A percentile compares a stretch with the other conserved stretches of the same genome.
Evolutionary conservation across 306 rosid species (phyloP).

Genomic region (Gastrolobium bilobum): DNA sequence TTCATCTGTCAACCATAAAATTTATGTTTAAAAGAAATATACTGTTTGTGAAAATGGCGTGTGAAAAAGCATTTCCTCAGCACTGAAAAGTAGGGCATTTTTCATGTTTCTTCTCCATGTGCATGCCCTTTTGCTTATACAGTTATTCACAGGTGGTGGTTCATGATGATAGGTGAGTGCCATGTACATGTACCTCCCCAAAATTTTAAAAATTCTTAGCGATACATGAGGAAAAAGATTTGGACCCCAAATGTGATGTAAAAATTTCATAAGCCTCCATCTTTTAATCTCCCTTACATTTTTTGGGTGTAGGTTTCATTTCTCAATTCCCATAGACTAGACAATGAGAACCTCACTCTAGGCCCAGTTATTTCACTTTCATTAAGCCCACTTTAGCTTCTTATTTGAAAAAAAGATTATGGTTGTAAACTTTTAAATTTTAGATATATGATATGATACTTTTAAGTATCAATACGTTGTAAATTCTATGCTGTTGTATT

Average conservation of each 20-base stretch:
- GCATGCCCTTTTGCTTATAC: not conserved
- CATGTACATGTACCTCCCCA: not conserved
- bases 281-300: not conserved
- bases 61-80: not conserved
- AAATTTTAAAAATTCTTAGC: not conserved
- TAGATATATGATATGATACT: no score
- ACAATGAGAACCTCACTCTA: not conserved
- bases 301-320: not conserved
- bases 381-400: not conserved
- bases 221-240: not conserved
- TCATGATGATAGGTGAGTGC: not conserved
- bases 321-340: not conserved
- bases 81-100: not conserved
- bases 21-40: constrained; percentile 26
- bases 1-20: constrained; percentile 14
- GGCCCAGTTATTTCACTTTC: not conserved
- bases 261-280: not conserved
- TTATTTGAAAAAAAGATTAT: not conserved
- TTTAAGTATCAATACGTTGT: not conserved
- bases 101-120: constrained; percentile 18
- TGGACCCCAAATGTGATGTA: not conserved
- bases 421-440: not conserved
- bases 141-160: not conserved
- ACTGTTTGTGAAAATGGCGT: not conserved
- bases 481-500: not conserved